Evolutionary conservation across 345 rosid genomes (phyloP).

Genomic region (Cardiospermum halicacabum): DNA sequence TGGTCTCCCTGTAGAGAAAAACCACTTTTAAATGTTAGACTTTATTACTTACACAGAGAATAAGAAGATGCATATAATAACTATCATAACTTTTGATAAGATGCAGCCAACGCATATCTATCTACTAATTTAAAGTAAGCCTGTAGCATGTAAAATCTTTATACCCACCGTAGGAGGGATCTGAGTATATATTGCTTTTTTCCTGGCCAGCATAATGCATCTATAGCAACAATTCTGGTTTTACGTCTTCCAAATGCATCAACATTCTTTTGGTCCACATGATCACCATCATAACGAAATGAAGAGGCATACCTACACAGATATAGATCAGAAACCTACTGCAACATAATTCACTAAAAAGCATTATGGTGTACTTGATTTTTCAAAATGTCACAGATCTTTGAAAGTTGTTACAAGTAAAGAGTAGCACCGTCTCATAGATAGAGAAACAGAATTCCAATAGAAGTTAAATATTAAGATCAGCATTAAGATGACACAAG

Average conservation of each 20-base stretch:
- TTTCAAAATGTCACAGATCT: not conserved
- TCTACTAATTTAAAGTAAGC: not conserved
- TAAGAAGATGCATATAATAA: not conserved
- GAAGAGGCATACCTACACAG: conserved; percentile 82
- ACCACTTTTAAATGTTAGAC: conserved; percentile 11
- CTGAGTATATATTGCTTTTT: conserved; percentile 47
- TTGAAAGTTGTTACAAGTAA: not conserved
- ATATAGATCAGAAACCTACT: conserved; percentile 17
- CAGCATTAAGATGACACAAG: not conserved
- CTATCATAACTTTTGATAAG: not conserved
- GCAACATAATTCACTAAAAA: conserved; percentile 14
- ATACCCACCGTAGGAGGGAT: conserved; percentile 63
- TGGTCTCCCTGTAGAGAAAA: conserved; percentile 65
- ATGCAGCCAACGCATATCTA: not conserved
- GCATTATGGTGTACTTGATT: not conserved
- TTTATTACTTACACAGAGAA: not conserved
- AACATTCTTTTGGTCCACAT: conserved; percentile 49
- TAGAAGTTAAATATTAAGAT: not conserved
- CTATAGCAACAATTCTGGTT: conserved; percentile 73
- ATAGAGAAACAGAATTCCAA: not conserved
- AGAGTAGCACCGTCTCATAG: no score
- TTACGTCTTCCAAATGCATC: conserved; percentile 60
- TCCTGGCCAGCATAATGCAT: conserved; percentile 67
- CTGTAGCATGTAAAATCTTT: not conserved
- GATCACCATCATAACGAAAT: conserved; percentile 78